Evolutionary conservation across 331 rosid species (phyloP), one percentile per base, ranked within the genome.

Genomic region (Quercus tomentella): DNA sequence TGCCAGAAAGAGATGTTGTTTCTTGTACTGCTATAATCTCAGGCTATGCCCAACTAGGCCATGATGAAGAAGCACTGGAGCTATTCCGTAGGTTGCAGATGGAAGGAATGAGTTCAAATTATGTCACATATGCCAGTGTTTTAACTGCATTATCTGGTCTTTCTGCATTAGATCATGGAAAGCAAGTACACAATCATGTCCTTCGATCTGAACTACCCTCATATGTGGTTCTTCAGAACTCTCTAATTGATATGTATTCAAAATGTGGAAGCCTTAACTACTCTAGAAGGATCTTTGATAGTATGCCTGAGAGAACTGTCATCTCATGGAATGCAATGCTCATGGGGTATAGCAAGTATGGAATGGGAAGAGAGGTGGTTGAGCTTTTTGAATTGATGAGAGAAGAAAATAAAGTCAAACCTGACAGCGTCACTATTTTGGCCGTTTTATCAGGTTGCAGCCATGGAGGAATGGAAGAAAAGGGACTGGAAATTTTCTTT

Each of bases 311-410:
- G 88, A 88, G 95, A 80, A 91, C 91, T 26, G 87, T 81, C 61
- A 86, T 93, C 80, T 93, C 97, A 30, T 93, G 97, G 97, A 93
- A 93, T 82, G 93, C 92, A 14, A 91, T 89, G 94, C 92, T 93
- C 43, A 89, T 88, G 23, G 97, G 97, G 74, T 93, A 89, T 85
- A 83, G 94, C 80, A 93, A 93, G 84, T 93, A 93, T 72, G 97
- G 97, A 78, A 85, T 85, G 91, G 97, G 97, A 58, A 84, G 79
- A 79, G 88, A 92, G 77, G 86, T 88, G 15, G 89, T 92, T 52
- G 83, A 90, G 77, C 97, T 92, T 81, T 93, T 91, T 76, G 41
- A 83, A 43, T 68, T 81, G 68, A 88, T 93, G 94, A 86, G 81
- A 82, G 82, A 80, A 55, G 97, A 89, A 81, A 86, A 86, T 73